Evolutionary conservation across 169 alveolate genomes (phyloP).

Genomic region (Neospora caninum): DNA sequence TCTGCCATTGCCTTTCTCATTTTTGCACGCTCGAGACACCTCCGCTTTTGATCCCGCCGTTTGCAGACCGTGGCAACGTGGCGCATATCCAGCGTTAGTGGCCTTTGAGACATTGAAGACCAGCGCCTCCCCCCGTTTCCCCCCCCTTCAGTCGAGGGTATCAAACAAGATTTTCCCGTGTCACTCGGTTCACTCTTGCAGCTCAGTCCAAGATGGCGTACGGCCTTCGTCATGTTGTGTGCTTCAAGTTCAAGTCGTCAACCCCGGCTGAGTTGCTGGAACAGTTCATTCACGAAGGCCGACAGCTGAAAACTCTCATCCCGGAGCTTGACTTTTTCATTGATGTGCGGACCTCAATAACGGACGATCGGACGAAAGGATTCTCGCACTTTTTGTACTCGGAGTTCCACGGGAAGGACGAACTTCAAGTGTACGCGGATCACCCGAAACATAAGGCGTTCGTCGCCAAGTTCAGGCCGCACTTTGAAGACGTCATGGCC

Average conservation of each 20-base stretch:
- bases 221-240: constrained; percentile 47
- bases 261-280: constrained; percentile 9
- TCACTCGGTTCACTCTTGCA: no score
- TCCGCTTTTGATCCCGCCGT: no score
- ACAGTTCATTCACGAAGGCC: constrained; percentile 46
- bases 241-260: constrained; percentile 60
- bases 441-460: constrained; percentile 53
- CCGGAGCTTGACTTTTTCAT: constrained; percentile 32
- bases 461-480: constrained; percentile 41
- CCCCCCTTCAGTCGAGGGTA: no score
- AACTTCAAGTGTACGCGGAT: constrained; percentile 36
- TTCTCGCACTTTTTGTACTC: constrained; percentile 62
- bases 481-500: constrained; percentile 66
- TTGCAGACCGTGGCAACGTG: no score
- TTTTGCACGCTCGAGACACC: no score
- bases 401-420: constrained; percentile 40
- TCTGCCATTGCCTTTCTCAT: no score
- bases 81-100: no score
- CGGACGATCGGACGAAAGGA: constrained; percentile 55
- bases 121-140: no score
- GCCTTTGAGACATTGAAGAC: no score
- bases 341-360: constrained; percentile 35
- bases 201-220: not conserved
- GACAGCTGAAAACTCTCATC: constrained; percentile 23
- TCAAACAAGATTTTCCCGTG: no score